A percentile compares a stretch with the other conserved stretches of the same genome.
Evolutionary conservation across 495 filamentous ascomycete species (phyloP).

Genomic region (Xylaria nigripes): DNA sequence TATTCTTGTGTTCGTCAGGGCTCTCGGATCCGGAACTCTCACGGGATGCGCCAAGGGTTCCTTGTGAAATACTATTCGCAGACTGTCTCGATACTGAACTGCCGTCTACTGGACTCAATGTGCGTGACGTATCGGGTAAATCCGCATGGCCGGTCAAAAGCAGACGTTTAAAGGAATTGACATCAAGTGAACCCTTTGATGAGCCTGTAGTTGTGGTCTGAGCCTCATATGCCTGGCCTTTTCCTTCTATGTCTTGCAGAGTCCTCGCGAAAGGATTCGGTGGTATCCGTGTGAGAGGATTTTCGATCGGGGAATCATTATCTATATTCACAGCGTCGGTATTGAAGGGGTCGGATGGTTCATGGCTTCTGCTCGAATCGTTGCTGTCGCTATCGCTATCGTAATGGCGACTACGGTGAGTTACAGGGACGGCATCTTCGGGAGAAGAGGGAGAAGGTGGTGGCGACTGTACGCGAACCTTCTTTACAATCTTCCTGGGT

Average conservation of each 20-base stretch:
- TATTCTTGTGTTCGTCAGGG: constrained; percentile 28
- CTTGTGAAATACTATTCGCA: constrained; percentile 33
- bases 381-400: constrained; percentile 15
- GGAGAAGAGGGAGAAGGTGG: constrained; percentile 45
- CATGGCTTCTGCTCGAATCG: constrained; percentile 17
- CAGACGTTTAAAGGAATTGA: constrained; percentile 53
- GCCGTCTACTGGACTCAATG: constrained; percentile 36
- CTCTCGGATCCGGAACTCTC: constrained; percentile 36
- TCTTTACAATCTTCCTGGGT: constrained; percentile 45
- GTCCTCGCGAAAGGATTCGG: constrained; percentile 47
- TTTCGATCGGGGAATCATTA: constrained; percentile 1
- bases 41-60: constrained; percentile 42
- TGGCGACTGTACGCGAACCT: constrained; percentile 49
- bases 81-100: constrained; percentile 42
- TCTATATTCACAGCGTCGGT: constrained; percentile 4
- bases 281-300: constrained; percentile 21
- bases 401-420: constrained; percentile 19
- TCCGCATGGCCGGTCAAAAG: constrained; percentile 51
- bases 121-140: constrained; percentile 8
- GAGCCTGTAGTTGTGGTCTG: constrained; percentile 9
- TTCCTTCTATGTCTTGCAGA: constrained; percentile 34
- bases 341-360: constrained; percentile 22
- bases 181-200: constrained; percentile 44
- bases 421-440: constrained; percentile 26
- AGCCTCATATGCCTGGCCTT: constrained; percentile 12